These are phyloP conservation scores for Candida vaughaniae DNA, from an alignment of 805 yeast species.

Conservation along the genomic window DNA sequence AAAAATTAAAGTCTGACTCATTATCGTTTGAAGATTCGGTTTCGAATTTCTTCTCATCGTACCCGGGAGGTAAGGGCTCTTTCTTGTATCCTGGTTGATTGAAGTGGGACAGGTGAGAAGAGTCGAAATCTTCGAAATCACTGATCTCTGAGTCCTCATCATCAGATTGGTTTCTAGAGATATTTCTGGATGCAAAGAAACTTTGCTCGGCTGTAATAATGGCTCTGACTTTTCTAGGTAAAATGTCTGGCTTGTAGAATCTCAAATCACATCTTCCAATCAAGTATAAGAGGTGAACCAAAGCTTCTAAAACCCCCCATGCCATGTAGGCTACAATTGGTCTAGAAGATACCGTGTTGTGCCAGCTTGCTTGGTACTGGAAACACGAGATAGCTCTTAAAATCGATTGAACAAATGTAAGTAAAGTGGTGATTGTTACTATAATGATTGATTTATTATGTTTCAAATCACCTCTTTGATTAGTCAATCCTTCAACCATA, in stretches of 20 bases:
- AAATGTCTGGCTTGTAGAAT: conserved; percentile 73
- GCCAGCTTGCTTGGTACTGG: conserved; percentile 17
- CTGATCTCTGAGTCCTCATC: conserved; percentile 20
- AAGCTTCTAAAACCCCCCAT: conserved; percentile 67
- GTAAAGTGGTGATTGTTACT: conserved; percentile 47
- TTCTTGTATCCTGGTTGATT: neutral
- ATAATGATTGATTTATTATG: conserved; percentile 55
- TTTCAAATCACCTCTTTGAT: conserved; percentile 41
- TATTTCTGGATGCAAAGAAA: conserved; percentile 26
- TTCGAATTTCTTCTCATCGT: conserved; percentile 10
- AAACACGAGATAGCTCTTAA: conserved; percentile 38
- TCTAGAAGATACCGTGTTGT: conserved; percentile 25
- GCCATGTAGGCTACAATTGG: conserved; percentile 64
- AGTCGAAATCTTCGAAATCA: conserved; percentile 11
- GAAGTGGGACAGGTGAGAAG: neutral
- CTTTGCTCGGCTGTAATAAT: conserved; percentile 45
- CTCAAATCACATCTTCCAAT: conserved; percentile 70
- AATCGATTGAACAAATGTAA: conserved; percentile 51
- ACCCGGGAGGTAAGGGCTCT: conserved; percentile 9
- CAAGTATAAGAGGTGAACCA: conserved; percentile 56
- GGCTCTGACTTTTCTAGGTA: conserved; percentile 38
- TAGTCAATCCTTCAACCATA: conserved; percentile 39
- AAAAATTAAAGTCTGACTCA: conserved; percentile 18
- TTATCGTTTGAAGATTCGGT: conserved; percentile 15
- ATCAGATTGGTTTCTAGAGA: conserved; percentile 15